These are phyloP conservation scores for Noccaea caerulescens DNA, from an alignment of 345 rosid species.

Conservation along the genomic window DNA sequence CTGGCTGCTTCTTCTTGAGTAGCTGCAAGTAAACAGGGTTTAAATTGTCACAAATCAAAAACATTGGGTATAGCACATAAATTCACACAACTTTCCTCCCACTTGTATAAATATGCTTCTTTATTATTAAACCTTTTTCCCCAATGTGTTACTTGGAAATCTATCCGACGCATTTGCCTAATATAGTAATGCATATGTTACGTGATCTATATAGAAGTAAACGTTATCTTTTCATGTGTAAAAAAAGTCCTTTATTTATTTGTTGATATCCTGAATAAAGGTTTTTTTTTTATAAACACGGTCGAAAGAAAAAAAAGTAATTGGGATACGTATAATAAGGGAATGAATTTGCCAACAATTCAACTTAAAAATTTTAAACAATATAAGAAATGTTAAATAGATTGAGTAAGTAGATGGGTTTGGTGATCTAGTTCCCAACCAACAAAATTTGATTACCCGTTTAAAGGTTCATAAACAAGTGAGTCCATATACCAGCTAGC, in stretches of 20 bases:
- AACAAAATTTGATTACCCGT: conserved; percentile 42
- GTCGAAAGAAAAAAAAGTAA: not conserved
- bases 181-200: conserved; percentile 7
- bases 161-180: conserved; percentile 14
- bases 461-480: conserved; percentile 22
- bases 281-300: too few species aligned
- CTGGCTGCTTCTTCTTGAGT: conserved; percentile 97
- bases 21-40: conserved; percentile 50
- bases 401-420: conserved; percentile 38
- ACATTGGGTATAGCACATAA: not conserved
- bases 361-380: not conserved
- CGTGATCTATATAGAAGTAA: conserved; percentile 2
- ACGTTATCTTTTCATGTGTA: conserved; percentile 9
- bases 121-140: conserved; percentile 2
- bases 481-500: conserved; percentile 2
- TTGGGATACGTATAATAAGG: not conserved
- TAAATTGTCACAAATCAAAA: conserved; percentile 10
- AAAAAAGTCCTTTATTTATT: too few species aligned
- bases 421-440: conserved; percentile 45
- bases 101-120: not conserved
- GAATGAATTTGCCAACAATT: conserved; percentile 11
- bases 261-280: too few species aligned
- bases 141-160: not conserved
- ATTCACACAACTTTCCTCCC: conserved; percentile 3
- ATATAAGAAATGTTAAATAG: conserved; percentile 22